phyloP scores from a whole-genome alignment of 2,329 filamentous ascomycete species.

The Xylaria arbuscula region DNA sequence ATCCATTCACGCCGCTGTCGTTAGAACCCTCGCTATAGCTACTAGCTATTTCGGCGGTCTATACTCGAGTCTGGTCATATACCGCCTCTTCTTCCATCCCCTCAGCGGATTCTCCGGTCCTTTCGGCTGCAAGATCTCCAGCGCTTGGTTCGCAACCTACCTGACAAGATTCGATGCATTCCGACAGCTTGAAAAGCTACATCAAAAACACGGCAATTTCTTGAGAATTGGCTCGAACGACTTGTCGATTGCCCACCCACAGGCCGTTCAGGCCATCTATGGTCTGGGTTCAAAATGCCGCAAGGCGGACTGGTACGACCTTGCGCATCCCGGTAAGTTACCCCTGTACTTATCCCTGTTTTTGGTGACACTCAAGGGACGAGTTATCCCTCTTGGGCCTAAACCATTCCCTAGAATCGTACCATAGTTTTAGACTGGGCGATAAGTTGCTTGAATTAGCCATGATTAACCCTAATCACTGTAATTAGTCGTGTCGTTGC shows the following conservation, averaged over 20 bases:
- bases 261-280: slow-evolving; percentile 32
- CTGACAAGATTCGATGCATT: slow-evolving; percentile 20
- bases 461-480: not conserved
- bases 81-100: slow-evolving; percentile 33
- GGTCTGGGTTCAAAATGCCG: slow-evolving; percentile 28
- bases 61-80: slow-evolving; percentile 30
- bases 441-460: not conserved
- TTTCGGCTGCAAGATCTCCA: slow-evolving; percentile 26
- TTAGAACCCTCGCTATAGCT: not conserved
- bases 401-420: not conserved
- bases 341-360: not conserved
- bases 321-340: slow-evolving; percentile 19
- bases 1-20: not conserved
- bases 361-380: not conserved
- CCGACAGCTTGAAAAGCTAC: slow-evolving; percentile 19
- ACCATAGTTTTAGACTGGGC: not conserved
- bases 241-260: slow-evolving; percentile 33
- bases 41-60: slow-evolving; percentile 23
- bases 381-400: not conserved
- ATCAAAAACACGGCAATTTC: slow-evolving; percentile 33
- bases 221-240: slow-evolving; percentile 35
- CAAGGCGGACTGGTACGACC: slow-evolving; percentile 35
- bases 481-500: slow-evolving; percentile 22
- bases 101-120: slow-evolving; percentile 32
- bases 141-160: slow-evolving; percentile 31